phyloP scores from a whole-genome alignment of 2,329 filamentous ascomycete species.

The Lachnellula willkommii region DNA sequence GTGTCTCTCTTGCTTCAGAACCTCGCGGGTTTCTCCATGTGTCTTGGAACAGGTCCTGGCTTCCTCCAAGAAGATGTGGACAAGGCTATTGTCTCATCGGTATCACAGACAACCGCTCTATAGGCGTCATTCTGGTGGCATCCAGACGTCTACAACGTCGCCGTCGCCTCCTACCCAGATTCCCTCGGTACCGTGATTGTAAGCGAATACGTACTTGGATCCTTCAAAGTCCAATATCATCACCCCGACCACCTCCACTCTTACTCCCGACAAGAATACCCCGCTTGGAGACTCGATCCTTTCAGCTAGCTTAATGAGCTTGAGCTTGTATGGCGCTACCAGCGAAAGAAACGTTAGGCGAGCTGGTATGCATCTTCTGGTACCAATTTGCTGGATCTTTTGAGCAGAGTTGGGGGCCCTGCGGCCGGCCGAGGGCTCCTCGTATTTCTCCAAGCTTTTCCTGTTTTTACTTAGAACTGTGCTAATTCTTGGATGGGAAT shows the following conservation, averaged over 20 bases:
- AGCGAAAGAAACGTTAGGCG: background rate
- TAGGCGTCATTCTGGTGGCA: background rate
- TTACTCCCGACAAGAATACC: background rate
- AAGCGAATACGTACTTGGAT: slow-evolving; percentile 8
- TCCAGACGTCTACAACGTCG: slow-evolving; percentile 13
- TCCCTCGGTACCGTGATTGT: slow-evolving; percentile 1
- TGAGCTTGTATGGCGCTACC: slow-evolving; percentile 12
- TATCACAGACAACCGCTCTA: background rate
- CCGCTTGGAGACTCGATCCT: background rate
- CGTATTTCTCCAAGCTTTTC: no score
- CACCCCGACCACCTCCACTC: background rate
- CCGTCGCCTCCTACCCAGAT: slow-evolving; percentile 2
- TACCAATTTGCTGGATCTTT: no score
- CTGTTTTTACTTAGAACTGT: no score
- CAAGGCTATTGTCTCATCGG: background rate
- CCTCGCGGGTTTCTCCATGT: background rate
- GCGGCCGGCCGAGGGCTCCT: no score
- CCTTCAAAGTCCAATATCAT: slow-evolving; percentile 1
- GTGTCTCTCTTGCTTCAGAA: background rate
- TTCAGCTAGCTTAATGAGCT: slow-evolving; percentile 5
- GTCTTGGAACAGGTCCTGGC: slow-evolving; percentile 5
- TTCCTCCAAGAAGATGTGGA: slow-evolving; percentile 2
- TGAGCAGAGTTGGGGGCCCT: no score
- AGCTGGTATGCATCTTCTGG: slow-evolving; percentile 5
- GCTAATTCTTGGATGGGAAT: no score